Evolutionary conservation across 2,329 filamentous ascomycete species (phyloP).

Genomic region (Sarocladiaceae sp.): DNA sequence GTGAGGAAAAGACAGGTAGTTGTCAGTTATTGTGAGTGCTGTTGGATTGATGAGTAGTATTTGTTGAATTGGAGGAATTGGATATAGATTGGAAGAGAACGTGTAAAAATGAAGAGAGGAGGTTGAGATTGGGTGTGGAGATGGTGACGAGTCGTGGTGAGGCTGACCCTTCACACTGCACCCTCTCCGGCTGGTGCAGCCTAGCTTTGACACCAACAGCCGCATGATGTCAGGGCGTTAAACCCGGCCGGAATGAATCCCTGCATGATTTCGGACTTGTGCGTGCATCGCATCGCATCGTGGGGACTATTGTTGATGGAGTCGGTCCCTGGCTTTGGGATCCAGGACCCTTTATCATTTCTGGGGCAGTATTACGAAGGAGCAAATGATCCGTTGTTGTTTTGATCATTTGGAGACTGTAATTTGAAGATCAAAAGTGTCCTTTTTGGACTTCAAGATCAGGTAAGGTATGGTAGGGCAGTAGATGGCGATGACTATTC

Average conservation of each 20-base stretch:
- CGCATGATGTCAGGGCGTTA: conserved; percentile 5
- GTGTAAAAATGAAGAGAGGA: too few relatives aligned
- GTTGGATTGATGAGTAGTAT: too few relatives aligned
- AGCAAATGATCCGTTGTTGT: too few relatives aligned
- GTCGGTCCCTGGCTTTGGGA: background rate
- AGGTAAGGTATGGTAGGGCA: background rate
- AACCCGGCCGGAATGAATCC: background rate
- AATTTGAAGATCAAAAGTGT: too few relatives aligned
- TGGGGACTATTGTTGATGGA: too few relatives aligned
- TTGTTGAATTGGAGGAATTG: too few relatives aligned
- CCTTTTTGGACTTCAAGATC: too few relatives aligned
- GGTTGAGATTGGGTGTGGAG: too few relatives aligned
- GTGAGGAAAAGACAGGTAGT: background rate
- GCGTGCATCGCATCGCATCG: background rate
- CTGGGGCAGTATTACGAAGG: too few relatives aligned
- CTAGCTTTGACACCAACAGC: background rate
- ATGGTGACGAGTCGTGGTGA: too few relatives aligned
- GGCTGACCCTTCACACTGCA: background rate
- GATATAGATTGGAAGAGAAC: too few relatives aligned
- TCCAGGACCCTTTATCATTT: background rate
- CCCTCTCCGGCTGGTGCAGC: background rate
- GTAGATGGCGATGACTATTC: background rate
- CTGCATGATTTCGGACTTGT: background rate
- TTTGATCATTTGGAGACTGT: too few relatives aligned
- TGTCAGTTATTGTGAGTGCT: background rate